Base-by-base conservation (phyloP, 1,139 yeast species). In the Geotrichum fermentans region DNA sequence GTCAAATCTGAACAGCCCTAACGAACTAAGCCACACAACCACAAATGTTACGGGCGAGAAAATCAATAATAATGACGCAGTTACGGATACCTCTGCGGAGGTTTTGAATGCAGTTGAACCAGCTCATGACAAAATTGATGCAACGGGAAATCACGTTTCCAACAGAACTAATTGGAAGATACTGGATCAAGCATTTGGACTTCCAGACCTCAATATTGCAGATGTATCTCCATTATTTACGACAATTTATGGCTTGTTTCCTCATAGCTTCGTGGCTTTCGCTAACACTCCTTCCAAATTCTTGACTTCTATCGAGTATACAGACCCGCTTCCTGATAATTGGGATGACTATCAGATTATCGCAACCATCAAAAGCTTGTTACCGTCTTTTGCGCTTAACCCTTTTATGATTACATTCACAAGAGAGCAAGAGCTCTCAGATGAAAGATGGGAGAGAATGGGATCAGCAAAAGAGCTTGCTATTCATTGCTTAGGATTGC, bases 231-330 rank as follows among this genome's bases (percentile, higher is more conserved):
- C 71, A 10, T 56, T 74, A 14, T 71, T 68, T 43, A 73, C 81
- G 0, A 65, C 78, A 32, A 59, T 82, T 1, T 82, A 82, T 56
- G 88, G 85, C 0, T 61, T 82, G n/a, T 82, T 73, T 55, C 87
- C 88, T 0, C 64, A 71, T 28, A 77, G 78, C 56, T 62, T 80
- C 2, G 58, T 73, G 32, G 60, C 63, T 4, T 82, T 78, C 57
- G 56, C 74, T 17, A 65, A 70, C 20, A 62, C 68, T 33, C 82
- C 86, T 0, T 53, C 61, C 4, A 35, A 18, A 11, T 51, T 44
- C 21, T 13, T 51, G 11, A 13, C 33, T 7, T 18, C 36, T 3
- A 7, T 41, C 4, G 35, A 40, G 3, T 34, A 33, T 18, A 5
- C 24, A 5, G 42, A 40, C 5, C 24, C 40, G 2, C 40, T 51